phyloP scores from a whole-genome alignment of 2,329 filamentous ascomycete genomes.

The Alternaria gaisen region DNA sequence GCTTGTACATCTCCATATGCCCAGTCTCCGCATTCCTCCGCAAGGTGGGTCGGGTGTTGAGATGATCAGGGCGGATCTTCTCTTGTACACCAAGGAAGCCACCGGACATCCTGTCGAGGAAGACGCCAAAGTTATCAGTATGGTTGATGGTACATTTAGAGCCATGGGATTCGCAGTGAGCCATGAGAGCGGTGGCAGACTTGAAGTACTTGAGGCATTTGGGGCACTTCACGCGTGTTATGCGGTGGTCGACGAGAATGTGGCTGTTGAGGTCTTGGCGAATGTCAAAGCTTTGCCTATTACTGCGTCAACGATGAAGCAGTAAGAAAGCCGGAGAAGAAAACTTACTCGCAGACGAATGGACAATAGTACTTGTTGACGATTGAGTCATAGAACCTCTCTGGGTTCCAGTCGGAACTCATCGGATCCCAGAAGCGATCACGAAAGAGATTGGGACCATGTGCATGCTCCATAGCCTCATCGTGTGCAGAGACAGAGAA shows the following conservation, averaged over 20 bases:
- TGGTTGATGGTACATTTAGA: constrained; percentile 48
- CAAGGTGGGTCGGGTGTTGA: constrained; percentile 32
- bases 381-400: constrained; percentile 57
- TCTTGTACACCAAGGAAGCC: constrained; percentile 52
- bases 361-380: constrained; percentile 64
- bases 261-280: constrained; percentile 46
- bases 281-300: constrained; percentile 38
- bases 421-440: constrained; percentile 60
- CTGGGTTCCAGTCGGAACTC: constrained; percentile 58
- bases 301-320: constrained; percentile 8
- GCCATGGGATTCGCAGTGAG: constrained; percentile 51
- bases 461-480: constrained; percentile 32
- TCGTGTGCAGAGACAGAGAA: constrained; percentile 43
- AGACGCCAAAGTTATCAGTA: constrained; percentile 44
- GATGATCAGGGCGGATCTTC: constrained; percentile 42
- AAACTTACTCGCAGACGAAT: constrained; percentile 61
- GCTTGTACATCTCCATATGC: constrained; percentile 34
- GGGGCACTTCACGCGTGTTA: constrained; percentile 50
- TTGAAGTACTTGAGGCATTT: constrained; percentile 54
- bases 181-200: constrained; percentile 48
- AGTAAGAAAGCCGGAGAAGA: neutral
- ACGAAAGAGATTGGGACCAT: constrained; percentile 52
- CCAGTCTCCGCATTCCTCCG: constrained; percentile 33
- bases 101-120: constrained; percentile 53
- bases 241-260: constrained; percentile 49